Base-by-base conservation (phyloP, 2,329 filamentous ascomycete species). In the Neofusicoccum kwambonambiense region DNA sequence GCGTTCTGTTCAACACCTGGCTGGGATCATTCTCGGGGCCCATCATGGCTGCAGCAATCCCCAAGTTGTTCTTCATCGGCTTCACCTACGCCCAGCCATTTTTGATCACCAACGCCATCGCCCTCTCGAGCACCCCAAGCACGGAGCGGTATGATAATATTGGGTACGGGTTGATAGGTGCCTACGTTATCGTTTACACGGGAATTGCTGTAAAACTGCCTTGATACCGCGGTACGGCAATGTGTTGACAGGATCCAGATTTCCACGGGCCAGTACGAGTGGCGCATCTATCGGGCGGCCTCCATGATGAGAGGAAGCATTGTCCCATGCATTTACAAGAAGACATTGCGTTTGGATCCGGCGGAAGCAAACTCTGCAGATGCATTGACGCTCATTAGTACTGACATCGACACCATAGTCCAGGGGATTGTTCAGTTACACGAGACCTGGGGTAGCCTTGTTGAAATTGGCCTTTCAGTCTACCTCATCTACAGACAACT, bases 241-340 rank as follows among this genome's bases (percentile, higher is more conserved):
- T 0, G 15, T 56, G 35, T 47, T 51, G 50, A 62, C 4, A 9
- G 15, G 4, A 27, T 50, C 7, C 56, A 79, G 78, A 61, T 79
- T 12, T 71, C 74, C 8, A 79, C 77, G 69, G 76, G 75, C 7
- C 19, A 66, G 34, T 67, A 66, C 39, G 57, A 41, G 57, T 57
- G 65, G 56, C 52, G 31, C 13, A 49, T 35, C 19, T 63, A 64
- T 22, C 44, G 64, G n/a, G 64, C 62, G 22, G 42, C 65, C 31
- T 80, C 79, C 9, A 79, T 81, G 74, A 71, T 80, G 8, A 73
- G 81, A 41, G 79, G 78, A 9, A 76, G 73, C 0, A 68, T 83
- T 7, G 73, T 82, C n/a, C 80, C 82, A 0, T 73, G 86, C 6
- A 64, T 87, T 1, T 87, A 83, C 68, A 77, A 79, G 17, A 82